Conservation (phyloP, 495 filamentous ascomycete species). For the Stereocaulon alpinum region DNA sequence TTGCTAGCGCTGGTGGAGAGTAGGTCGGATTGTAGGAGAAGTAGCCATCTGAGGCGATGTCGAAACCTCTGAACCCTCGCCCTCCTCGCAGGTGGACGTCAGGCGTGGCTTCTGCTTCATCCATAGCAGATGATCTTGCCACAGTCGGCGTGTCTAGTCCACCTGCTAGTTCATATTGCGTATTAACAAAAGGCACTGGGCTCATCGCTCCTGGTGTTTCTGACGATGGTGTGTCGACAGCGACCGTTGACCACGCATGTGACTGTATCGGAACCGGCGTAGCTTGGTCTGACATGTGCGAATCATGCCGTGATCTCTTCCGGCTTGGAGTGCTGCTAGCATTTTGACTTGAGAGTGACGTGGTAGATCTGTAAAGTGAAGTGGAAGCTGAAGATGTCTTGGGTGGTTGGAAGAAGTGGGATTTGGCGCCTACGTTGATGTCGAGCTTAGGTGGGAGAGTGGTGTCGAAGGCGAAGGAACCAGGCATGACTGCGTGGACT, state of each 20-base stretch:
- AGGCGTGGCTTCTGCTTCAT: slow-evolving; percentile 25
- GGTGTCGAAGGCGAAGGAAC: slow-evolving; percentile 41
- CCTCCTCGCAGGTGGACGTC: slow-evolving; percentile 7
- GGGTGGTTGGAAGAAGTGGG: slow-evolving; percentile 60
- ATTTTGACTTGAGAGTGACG: slow-evolving; percentile 29
- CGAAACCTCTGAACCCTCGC: slow-evolving; percentile 32
- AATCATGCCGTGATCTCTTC: slow-evolving; percentile 33
- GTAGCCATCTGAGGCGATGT: slow-evolving; percentile 7
- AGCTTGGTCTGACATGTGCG: slow-evolving; percentile 10
- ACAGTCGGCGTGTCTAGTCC: slow-evolving; percentile 52
- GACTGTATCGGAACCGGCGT: slow-evolving; percentile 6
- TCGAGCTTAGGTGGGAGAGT: slow-evolving; percentile 44
- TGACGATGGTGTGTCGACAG: not conserved
- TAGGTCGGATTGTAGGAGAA: slow-evolving; percentile 15
- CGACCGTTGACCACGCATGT: slow-evolving; percentile 6
- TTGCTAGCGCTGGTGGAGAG: slow-evolving; percentile 33
- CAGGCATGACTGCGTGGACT: slow-evolving; percentile 33
- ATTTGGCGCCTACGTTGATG: slow-evolving; percentile 40
- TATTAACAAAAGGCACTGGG: slow-evolving; percentile 42
- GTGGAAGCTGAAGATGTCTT: slow-evolving; percentile 51
- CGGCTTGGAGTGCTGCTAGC: slow-evolving; percentile 21
- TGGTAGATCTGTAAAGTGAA: slow-evolving; percentile 48
- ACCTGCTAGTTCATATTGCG: slow-evolving; percentile 49
- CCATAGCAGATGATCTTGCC: slow-evolving; percentile 35
- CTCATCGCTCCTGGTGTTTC: slow-evolving; percentile 22